Evolutionary conservation across 495 filamentous ascomycete species (phyloP), one percentile per base, ranked within the genome.

Genomic region (Trichocladium uniseriatum): DNA sequence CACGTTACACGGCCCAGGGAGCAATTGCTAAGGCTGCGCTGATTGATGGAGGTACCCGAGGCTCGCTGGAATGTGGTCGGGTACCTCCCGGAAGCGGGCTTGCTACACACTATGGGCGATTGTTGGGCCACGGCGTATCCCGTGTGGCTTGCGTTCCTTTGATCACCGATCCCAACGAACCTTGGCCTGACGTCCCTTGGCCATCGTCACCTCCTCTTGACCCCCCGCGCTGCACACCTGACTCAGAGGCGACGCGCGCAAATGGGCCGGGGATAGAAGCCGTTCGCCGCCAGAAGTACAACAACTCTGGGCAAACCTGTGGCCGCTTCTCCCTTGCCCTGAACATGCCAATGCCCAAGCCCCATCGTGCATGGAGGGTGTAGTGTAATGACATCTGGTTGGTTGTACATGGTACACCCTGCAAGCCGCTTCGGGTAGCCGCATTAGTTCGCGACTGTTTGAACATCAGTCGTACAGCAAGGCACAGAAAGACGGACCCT

Each of bases 371-470:
- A 50, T 51, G 49, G 34, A 45, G 34, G 39, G 48, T 45, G 29
- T 15, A 18, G 6, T 38, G 35, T 6, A 19, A 20, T 13, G 16
- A 9, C 44, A 8, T 44, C 14, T 49, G 45, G 49, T 48, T 54
- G 45, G 51, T 34, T 41, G 13, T n/a, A n/a, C n/a, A n/a, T n/a
- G n/a, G n/a, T 20, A 21, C 31, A 15, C 51, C 32, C 37, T 59
- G 54, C 54, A 51, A n/a, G 48, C 43, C 53, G 45, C 31, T 11
- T 28, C 64, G 68, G 69, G 46, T 61, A 58, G 48, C 54, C 60
- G 66, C 68, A 71, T 68, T 70, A 68, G 69, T 49, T 47, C 48
- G 51, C 57, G 60, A 52, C 67, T 71, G 69, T 71, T 72, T 71
- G 69, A 67, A 68, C 67, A 50, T 68, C 66, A 61, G 51, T 63